phyloP scores from a whole-genome alignment of 805 yeast species.

The Trichomonascus vanleenenianus region DNA sequence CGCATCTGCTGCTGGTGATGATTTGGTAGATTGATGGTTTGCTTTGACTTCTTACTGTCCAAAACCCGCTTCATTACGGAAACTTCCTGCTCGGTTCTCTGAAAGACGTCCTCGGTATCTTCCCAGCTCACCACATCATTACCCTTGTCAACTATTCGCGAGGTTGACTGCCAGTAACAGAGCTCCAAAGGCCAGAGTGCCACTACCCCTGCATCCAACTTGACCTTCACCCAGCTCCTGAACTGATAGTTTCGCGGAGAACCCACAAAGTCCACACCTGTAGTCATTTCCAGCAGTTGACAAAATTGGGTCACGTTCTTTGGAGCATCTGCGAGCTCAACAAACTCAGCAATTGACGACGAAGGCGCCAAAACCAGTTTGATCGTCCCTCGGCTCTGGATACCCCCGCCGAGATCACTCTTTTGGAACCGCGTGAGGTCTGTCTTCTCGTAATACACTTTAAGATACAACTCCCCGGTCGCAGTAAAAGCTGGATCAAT shows the following conservation, averaged over 20 bases:
- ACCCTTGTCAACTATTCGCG: conserved; percentile 2
- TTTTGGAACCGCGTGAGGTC: conserved; percentile 16
- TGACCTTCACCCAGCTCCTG: conserved; percentile 11
- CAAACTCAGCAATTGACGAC: conserved; percentile 3
- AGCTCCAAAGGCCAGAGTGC: conserved; percentile 24
- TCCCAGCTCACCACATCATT: conserved; percentile 16
- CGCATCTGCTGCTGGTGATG: neutral
- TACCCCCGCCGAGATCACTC: conserved; percentile 7
- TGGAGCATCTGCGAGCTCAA: conserved; percentile 6
- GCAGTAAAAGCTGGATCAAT: conserved; percentile 16
- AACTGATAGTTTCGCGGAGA: neutral
- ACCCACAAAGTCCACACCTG: conserved; percentile 2
- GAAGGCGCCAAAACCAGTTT: conserved; percentile 7
- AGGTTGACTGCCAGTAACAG: conserved; percentile 13
- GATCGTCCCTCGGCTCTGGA: neutral
- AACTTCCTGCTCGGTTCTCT: conserved; percentile 14
- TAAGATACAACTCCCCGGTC: conserved; percentile 18
- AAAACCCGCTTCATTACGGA: conserved; percentile 1
- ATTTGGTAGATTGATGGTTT: neutral
- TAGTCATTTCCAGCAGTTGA: conserved; percentile 1
- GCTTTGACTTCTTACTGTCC: neutral
- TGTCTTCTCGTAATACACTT: conserved; percentile 10
- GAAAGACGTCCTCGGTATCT: conserved; percentile 16
- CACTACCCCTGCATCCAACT: conserved; percentile 6
- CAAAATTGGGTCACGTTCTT: conserved; percentile 3